Evolutionary conservation across 2,329 filamentous ascomycete genomes (phyloP).

Genomic region (Pestalotiopsis fici): DNA sequence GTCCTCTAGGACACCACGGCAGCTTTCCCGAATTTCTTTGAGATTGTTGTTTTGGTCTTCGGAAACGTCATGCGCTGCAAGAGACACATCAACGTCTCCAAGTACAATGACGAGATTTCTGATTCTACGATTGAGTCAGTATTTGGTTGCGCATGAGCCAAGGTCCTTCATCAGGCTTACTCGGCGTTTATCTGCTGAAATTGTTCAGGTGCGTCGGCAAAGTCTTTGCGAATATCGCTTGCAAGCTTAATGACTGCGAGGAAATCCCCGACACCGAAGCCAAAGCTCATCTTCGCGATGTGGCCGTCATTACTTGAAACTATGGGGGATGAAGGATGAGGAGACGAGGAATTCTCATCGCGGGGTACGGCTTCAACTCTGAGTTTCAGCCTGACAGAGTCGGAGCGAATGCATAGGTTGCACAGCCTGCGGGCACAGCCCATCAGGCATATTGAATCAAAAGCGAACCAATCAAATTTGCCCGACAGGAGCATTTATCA

Average conservation of each 20-base stretch:
- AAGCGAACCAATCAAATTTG: neutral
- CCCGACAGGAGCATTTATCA: no score
- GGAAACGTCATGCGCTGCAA: neutral
- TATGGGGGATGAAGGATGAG: no score
- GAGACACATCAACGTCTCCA: neutral
- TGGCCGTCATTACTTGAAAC: no score
- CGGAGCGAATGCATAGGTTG: neutral
- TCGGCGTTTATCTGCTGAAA: neutral
- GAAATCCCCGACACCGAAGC: constrained; percentile 1
- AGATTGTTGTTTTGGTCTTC: neutral
- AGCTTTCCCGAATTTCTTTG: neutral
- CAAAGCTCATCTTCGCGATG: neutral
- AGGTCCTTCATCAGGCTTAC: neutral
- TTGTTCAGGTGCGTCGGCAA: neutral
- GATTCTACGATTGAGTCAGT: neutral
- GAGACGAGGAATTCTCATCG: neutral
- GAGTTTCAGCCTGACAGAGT: neutral
- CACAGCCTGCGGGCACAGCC: neutral
- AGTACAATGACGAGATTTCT: neutral
- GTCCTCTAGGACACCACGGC: neutral
- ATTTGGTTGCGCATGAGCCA: neutral
- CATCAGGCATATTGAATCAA: neutral
- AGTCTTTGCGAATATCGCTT: neutral
- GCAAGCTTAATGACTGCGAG: constrained; percentile 1
- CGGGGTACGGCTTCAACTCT: neutral